Evolutionary conservation across 2,329 filamentous ascomycete species (phyloP).

Genomic region (Emmonsia crescens): DNA sequence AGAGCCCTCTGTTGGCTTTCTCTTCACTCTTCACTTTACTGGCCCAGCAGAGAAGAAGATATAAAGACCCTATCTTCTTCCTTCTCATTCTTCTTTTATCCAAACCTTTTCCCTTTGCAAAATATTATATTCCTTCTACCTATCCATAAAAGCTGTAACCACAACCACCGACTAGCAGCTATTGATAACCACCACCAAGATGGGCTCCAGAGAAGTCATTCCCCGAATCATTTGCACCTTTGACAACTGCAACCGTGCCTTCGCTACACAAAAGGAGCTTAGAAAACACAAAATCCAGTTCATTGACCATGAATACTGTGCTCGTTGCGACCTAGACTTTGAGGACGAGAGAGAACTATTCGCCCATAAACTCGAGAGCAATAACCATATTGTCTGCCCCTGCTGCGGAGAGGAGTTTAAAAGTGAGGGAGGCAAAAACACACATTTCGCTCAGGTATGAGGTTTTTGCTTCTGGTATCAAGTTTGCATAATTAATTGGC

Average conservation of each 20-base stretch:
- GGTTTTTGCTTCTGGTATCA: slow-evolving; percentile 8
- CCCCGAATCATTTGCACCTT: slow-evolving; percentile 36
- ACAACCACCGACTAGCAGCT: not conserved
- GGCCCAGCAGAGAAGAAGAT: not conserved
- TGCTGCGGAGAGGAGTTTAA: slow-evolving; percentile 48
- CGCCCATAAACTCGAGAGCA: slow-evolving; percentile 39
- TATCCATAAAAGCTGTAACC: not conserved
- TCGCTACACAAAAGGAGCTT: slow-evolving; percentile 38
- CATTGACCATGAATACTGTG: slow-evolving; percentile 32
- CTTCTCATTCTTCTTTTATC: not conserved
- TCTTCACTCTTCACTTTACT: not conserved
- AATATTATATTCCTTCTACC: not conserved
- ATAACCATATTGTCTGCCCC: slow-evolving; percentile 44
- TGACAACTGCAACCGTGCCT: slow-evolving; percentile 35
- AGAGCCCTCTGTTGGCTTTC: not conserved
- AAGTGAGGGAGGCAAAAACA: slow-evolving; percentile 40
- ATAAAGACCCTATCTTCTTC: not conserved
- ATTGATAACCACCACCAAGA: not conserved
- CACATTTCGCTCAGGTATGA: slow-evolving; percentile 42
- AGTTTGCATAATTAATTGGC: not conserved
- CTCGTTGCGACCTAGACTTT: slow-evolving; percentile 36
- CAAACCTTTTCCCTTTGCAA: not conserved
- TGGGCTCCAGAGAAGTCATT: not conserved
- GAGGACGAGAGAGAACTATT: slow-evolving; percentile 34
- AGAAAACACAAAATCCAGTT: slow-evolving; percentile 40